Conservation (phyloP, 768 basidiomycete species). For the Lentinula edodes region DNA sequence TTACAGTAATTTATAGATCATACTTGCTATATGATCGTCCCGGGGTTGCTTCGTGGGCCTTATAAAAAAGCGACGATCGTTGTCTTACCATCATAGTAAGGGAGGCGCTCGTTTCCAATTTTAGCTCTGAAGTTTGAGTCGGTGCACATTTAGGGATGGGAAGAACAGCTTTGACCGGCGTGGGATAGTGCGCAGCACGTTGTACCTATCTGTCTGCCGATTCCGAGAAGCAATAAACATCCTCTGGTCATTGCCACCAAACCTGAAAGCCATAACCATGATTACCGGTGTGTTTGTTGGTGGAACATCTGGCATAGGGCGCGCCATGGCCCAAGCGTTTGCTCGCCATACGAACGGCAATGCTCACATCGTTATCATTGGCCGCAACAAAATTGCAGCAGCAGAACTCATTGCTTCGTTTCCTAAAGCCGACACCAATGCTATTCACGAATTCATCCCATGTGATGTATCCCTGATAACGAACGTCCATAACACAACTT, state of each 20-base stretch:
- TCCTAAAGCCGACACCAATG: constrained; percentile 16
- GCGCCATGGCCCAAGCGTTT: constrained; percentile 28
- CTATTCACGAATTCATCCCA: constrained; percentile 27
- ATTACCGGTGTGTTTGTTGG: constrained; percentile 19
- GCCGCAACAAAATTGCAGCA: constrained; percentile 29
- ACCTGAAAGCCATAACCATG: not conserved
- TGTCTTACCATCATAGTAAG: too few relatives aligned
- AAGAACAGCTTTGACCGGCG: too few relatives aligned
- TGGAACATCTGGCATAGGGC: constrained; percentile 25
- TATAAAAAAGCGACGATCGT: too few relatives aligned
- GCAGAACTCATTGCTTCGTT: constrained; percentile 25
- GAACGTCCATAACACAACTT: constrained; percentile 23
- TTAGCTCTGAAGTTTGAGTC: too few relatives aligned
- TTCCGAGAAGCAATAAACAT: not conserved
- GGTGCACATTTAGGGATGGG: too few relatives aligned
- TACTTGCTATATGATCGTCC: too few relatives aligned
- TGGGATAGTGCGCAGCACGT: too few relatives aligned
- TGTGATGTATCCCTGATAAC: constrained; percentile 31
- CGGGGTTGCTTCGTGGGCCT: too few relatives aligned
- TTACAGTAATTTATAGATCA: too few relatives aligned
- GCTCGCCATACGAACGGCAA: constrained; percentile 31
- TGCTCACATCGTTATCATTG: constrained; percentile 34
- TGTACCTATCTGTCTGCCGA: too few relatives aligned
- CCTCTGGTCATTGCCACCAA: not conserved
- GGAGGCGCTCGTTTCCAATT: too few relatives aligned